phyloP scores from a whole-genome alignment of 257 asterid genomes.

The Nicotiana obtusifolia region DNA sequence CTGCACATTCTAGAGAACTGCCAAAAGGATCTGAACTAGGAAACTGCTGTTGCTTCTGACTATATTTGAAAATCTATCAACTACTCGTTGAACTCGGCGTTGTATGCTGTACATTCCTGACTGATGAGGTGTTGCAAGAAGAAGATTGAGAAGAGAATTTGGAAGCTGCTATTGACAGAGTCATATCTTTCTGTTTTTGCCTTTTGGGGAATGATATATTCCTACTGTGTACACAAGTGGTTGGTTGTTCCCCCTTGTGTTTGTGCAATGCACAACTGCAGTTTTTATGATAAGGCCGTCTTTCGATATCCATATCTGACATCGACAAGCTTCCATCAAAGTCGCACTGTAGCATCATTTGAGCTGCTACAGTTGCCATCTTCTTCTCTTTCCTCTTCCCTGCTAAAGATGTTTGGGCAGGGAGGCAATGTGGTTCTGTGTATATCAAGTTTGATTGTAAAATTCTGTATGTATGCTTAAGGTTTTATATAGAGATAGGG shows the following conservation, averaged over 20 bases:
- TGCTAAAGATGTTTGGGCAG: background rate
- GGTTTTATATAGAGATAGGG: constrained; percentile 20
- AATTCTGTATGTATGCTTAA: background rate
- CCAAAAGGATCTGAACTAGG: too few species aligned
- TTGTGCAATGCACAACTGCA: constrained; percentile 31
- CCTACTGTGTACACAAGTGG: background rate
- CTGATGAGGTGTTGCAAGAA: background rate
- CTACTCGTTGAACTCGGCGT: background rate
- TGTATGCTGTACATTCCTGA: background rate
- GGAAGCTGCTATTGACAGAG: background rate
- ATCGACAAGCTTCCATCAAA: constrained; percentile 20
- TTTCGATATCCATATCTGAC: constrained; percentile 8
- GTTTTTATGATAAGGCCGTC: constrained; percentile 26
- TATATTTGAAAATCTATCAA: too few species aligned
- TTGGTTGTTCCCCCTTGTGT: background rate
- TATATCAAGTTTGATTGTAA: background rate
- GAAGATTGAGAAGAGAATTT: background rate
- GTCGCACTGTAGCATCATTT: constrained; percentile 8
- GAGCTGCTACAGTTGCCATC: constrained; percentile 14
- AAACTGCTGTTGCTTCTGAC: too few species aligned
- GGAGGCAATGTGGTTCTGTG: too few species aligned
- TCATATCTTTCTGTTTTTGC: background rate
- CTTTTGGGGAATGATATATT: constrained; percentile 10
- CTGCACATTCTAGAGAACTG: background rate
- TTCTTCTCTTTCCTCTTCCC: background rate